Base-by-base conservation (phyloP, 495 filamentous ascomycete species). In the Penicillium bialowiezense region DNA sequence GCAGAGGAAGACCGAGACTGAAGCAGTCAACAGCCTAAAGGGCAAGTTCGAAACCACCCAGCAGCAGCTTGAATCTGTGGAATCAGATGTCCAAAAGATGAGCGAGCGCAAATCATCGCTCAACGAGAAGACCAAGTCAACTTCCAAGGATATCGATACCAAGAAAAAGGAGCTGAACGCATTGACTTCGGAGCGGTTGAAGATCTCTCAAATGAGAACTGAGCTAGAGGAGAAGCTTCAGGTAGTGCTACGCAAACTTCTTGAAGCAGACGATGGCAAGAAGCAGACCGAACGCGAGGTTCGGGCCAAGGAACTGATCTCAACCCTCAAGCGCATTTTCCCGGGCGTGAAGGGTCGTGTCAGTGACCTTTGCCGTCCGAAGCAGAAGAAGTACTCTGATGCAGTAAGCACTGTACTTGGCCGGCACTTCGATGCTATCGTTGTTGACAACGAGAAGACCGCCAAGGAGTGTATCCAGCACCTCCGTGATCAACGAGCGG, bases 401-500 rank as follows among this genome's bases (percentile, higher is more conserved):
- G 93, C 93, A 23, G 88, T 97, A 44, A 89, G 86, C 63, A 96
- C 89, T 15, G 89, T 95, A 12, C 79, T 99, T 20, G 93, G 95
- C 26, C 85, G 90, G 28, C 86, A 97, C 54, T 95, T 95, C 56
- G 92, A 97, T 59, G 86, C 91, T 9, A 85, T 99, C 40, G 82
- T 99, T 47, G 91, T 97, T n/a, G 93, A 99, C 58, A 95, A 86
- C 21, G 90, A 97, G 59, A 96, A 93, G 73, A 91, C 85, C 0
- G 95, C 89, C 23, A 87, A 89, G 52, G 90, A 97, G 52, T 97
- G 91, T 60, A 92, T 99, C 35, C 85, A 95, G 58, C 93, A 95
- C 66, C 79, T 97, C 38, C 89, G 90, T 49, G 91, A 96, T 44
- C 90, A 97, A 60, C 83, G 87, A 28, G 81, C 84, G 17, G 84